These are phyloP conservation scores for Lagenaria siceraria DNA, from an alignment of 306 rosid species.

Conservation along the genomic window DNA sequence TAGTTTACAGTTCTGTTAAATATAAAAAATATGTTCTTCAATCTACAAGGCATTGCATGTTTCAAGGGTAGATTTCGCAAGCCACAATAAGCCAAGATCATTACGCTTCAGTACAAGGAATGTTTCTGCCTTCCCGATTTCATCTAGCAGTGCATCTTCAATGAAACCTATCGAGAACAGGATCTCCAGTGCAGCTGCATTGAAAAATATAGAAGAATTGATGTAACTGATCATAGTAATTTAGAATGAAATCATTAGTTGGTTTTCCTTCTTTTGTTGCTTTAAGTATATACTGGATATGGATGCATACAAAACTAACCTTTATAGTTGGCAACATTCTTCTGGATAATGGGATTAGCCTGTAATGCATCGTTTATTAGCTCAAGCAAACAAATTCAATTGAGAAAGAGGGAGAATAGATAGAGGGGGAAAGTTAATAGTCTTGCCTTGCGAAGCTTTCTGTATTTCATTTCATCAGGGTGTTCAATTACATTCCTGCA, in stretches of 20 bases:
- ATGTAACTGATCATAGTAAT: neutral
- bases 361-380: slow-evolving; percentile 29
- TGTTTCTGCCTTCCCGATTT: slow-evolving; percentile 57
- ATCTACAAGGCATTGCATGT: slow-evolving; percentile 27
- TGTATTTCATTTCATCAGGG: slow-evolving; percentile 63
- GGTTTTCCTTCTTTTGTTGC: neutral
- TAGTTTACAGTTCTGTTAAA: neutral
- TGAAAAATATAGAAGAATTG: neutral
- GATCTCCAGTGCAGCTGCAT: slow-evolving; percentile 78
- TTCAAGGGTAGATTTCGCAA: slow-evolving; percentile 81
- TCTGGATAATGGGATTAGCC: slow-evolving; percentile 67
- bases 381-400: neutral
- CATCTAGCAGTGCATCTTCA: slow-evolving; percentile 49
- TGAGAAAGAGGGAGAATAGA: neutral
- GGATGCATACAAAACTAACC: slow-evolving; percentile 33
- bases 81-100: slow-evolving; percentile 91
- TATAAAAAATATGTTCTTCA: neutral
- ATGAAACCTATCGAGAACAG: slow-evolving; percentile 54
- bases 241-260: neutral
- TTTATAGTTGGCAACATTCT: slow-evolving; percentile 46
- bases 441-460: slow-evolving; percentile 63
- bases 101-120: slow-evolving; percentile 75
- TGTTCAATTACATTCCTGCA: slow-evolving; percentile 75
- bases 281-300: neutral
- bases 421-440: neutral